Evolutionary conservation across 139 green algal species (phyloP), one percentile per base, ranked within the genome.

Genomic region (Micractinium conductrix): DNA sequence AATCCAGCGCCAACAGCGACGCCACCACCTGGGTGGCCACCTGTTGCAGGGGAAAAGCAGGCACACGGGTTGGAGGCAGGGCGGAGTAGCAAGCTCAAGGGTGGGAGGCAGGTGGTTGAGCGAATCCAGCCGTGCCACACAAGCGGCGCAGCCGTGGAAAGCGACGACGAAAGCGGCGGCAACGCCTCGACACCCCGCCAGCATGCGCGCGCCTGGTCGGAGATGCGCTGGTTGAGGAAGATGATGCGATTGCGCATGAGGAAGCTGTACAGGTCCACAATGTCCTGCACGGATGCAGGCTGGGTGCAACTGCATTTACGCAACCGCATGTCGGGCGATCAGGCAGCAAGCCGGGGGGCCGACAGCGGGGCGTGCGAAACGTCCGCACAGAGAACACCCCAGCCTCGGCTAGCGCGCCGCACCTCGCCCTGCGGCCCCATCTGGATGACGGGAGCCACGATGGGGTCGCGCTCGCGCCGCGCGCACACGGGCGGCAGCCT

Each of bases 211-310:
- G 96, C 94, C 87, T 96, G 90, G 80, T 97, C 95, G 80, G 95
- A 95, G 63, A 99, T 93, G 65, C 96, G 94, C 43, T 89, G 86
- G 6, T 91, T 91, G 4, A 99, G 58, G 87, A 98, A 98, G 58
- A 99, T 94, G 89, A 99, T 98, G 42, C 96, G 90, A 74, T 98
- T 95, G 2, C 88, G 84, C 33, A 98, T 83, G 17, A 99, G 86
- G 90, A 97, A 95, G 74, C 90, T 91, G 68, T 93, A 94, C 75
- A 98, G 89, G 88, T 98, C 96, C 43, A 94, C 90, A n/a, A 81
- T 87, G 30, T 90, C 89, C 92, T 95, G 92, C 70, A 40, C 6
- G n/a, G n/a, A n/a, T 10, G 58, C 19, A 33, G 58, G 22, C 58
- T 8, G 9, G 58, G 14, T 21, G 22, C 19, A 28, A 67, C n/a